phyloP scores from a whole-genome alignment of 805 yeast species.

The Pichia manshurica region DNA sequence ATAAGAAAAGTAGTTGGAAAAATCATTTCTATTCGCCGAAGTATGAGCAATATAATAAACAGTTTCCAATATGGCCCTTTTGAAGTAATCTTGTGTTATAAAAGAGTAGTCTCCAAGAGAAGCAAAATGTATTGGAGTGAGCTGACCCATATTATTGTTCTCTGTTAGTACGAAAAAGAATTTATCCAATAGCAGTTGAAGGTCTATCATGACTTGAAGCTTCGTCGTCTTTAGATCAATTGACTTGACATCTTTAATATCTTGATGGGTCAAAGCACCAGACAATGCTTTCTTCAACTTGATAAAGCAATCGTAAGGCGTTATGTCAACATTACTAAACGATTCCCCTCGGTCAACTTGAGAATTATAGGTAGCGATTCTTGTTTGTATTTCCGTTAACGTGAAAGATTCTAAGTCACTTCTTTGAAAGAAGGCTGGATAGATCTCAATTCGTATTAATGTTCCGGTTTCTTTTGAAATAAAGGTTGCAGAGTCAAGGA shows the following conservation, averaged over 20 bases:
- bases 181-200: constrained; percentile 43
- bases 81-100: constrained; percentile 43
- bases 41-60: constrained; percentile 36
- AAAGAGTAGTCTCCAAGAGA: constrained; percentile 22
- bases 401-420: constrained; percentile 46
- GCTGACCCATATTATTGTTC: constrained; percentile 19
- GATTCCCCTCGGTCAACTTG: constrained; percentile 11
- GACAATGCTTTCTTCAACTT: constrained; percentile 58
- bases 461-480: constrained; percentile 41
- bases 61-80: constrained; percentile 50
- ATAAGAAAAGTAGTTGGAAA: constrained; percentile 13
- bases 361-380: constrained; percentile 39
- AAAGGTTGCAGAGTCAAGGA: constrained; percentile 43
- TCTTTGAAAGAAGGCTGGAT: constrained; percentile 42
- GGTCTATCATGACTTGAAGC: constrained; percentile 44
- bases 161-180: constrained; percentile 39
- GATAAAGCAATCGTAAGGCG: constrained; percentile 48
- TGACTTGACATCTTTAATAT: constrained; percentile 45
- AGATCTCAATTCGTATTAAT: constrained; percentile 49
- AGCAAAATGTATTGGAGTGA: constrained; percentile 26
- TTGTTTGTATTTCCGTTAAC: constrained; percentile 41
- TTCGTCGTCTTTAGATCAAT: constrained; percentile 47
- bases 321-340: constrained; percentile 13
- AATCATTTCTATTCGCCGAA: constrained; percentile 19
- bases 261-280: constrained; percentile 52